Evolutionary conservation across 2,329 filamentous ascomycete species (phyloP).

Genomic region (Penicillium olsonii): DNA sequence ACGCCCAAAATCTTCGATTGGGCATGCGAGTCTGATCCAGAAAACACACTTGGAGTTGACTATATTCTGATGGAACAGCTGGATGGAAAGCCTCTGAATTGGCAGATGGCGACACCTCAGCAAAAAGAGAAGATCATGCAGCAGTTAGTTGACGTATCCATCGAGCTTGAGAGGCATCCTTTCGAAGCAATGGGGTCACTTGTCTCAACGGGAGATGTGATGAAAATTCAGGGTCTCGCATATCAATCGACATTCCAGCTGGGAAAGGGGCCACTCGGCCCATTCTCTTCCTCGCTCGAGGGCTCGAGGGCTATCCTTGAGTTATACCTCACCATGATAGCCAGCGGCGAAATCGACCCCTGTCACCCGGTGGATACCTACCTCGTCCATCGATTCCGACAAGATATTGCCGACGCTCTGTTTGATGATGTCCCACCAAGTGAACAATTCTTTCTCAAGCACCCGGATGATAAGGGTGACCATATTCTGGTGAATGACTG

Average conservation of each 20-base stretch:
- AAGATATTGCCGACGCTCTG: neutral
- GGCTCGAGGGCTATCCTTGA: neutral
- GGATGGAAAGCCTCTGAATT: neutral
- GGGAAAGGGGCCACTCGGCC: neutral
- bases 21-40: constrained; percentile 2
- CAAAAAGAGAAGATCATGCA: constrained; percentile 8
- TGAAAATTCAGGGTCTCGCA: neutral
- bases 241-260: neutral
- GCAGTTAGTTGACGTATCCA: constrained; percentile 2
- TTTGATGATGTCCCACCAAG: neutral
- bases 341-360: constrained; percentile 7
- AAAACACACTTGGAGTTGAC: neutral
- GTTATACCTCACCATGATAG: neutral
- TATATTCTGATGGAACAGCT: constrained; percentile 8
- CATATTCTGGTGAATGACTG: constrained; percentile 4
- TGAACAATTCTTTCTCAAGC: constrained; percentile 4
- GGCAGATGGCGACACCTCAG: neutral
- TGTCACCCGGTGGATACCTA: constrained; percentile 2
- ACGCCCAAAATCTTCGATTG: neutral
- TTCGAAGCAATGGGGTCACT: constrained; percentile 5
- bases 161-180: constrained; percentile 3
- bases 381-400: constrained; percentile 4
- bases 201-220: neutral
- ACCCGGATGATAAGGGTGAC: constrained; percentile 5
- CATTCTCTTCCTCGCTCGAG: constrained; percentile 1